Evolutionary conservation across 2,329 filamentous ascomycete genomes (phyloP).

Genomic region (Xylaria sp.): DNA sequence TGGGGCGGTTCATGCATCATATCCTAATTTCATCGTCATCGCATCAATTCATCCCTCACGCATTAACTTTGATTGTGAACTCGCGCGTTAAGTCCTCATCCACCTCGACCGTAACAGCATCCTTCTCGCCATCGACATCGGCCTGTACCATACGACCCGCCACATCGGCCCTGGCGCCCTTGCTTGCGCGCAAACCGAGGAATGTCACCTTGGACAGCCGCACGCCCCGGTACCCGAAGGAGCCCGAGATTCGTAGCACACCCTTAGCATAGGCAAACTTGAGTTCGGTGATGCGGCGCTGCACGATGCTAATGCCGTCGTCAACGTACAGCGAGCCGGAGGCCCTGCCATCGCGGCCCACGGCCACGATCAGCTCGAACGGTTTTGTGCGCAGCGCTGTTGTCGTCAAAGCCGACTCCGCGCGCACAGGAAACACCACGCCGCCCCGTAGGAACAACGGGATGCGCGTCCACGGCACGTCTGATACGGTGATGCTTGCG

Average conservation of each 20-base stretch:
- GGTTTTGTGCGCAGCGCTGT: constrained; percentile 65
- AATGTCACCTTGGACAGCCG: constrained; percentile 57
- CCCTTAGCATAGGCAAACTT: constrained; percentile 63
- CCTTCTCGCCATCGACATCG: constrained; percentile 17
- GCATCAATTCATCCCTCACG: not conserved
- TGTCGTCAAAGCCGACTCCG: constrained; percentile 65
- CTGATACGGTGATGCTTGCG: constrained; percentile 43
- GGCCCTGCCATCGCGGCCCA: constrained; percentile 66
- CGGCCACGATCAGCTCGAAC: constrained; percentile 74
- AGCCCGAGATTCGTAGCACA: constrained; percentile 56
- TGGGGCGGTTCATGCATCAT: not conserved
- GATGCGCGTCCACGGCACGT: constrained; percentile 56
- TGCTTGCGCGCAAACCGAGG: constrained; percentile 44
- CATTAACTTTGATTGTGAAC: constrained; percentile 35
- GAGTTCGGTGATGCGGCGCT: constrained; percentile 61
- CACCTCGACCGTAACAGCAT: constrained; percentile 29
- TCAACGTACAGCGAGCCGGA: constrained; percentile 75
- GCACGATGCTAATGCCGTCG: constrained; percentile 72
- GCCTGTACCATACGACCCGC: constrained; percentile 23
- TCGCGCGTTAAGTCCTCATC: constrained; percentile 33
- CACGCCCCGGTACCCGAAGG: constrained; percentile 56
- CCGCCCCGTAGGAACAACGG: constrained; percentile 73
- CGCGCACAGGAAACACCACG: constrained; percentile 66
- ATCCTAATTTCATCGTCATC: not conserved
- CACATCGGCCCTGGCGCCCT: constrained; percentile 8